phyloP scores from a whole-genome alignment of 1,284 basidiomycete species.

The Polyporus tsugae region DNA sequence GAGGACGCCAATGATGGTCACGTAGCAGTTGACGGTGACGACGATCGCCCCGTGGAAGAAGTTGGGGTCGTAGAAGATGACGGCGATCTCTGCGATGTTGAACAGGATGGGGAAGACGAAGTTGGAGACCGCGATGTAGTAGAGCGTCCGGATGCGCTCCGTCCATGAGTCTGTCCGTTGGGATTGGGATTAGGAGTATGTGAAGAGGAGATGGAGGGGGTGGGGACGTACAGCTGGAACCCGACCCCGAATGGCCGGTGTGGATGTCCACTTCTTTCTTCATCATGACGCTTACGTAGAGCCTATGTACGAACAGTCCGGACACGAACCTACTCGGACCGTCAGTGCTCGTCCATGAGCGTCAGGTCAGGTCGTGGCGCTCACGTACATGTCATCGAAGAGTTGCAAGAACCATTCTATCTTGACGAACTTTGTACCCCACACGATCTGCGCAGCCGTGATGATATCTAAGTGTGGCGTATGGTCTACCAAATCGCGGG shows the following conservation, averaged over 20 bases:
- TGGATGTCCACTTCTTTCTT: not conserved
- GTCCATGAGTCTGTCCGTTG: constrained; percentile 23
- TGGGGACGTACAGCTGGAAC: not conserved
- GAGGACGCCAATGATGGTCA: constrained; percentile 10
- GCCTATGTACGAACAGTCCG: not conserved
- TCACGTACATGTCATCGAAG: constrained; percentile 37
- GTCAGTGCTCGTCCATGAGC: not conserved
- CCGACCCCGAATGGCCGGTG: not conserved
- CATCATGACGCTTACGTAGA: not conserved
- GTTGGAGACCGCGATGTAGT: constrained; percentile 43
- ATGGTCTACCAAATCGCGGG: not conserved
- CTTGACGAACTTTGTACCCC: constrained; percentile 18
- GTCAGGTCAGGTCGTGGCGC: too few species aligned
- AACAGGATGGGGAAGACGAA: constrained; percentile 43
- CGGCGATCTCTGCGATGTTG: constrained; percentile 37
- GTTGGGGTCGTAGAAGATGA: constrained; percentile 24
- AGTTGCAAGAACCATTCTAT: constrained; percentile 42
- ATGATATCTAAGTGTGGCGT: not conserved
- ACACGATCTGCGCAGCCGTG: not conserved
- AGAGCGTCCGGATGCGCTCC: constrained; percentile 29
- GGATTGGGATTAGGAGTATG: not conserved
- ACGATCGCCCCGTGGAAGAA: constrained; percentile 15
- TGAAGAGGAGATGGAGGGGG: not conserved
- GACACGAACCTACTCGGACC: not conserved
- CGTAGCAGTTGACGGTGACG: constrained; percentile 7